A percentile compares a stretch with the other conserved stretches of the same genome.
These are phyloP conservation scores for Themeda triandra DNA, from an alignment of 176 grass and related monocot genomes.

Conservation along the genomic window DNA sequence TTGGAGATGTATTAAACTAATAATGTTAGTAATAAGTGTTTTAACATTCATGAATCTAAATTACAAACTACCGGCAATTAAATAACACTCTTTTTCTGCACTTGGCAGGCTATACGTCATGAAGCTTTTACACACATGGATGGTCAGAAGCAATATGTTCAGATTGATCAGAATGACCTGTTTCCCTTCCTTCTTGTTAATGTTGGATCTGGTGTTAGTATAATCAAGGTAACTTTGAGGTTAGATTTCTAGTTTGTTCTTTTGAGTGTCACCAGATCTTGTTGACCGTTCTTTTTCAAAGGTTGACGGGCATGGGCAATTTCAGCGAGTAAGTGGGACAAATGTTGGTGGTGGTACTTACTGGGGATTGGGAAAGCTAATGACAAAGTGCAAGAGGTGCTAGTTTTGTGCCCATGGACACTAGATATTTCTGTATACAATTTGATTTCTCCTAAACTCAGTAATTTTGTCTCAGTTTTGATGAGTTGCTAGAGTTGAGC, in stretches of 20 bases:
- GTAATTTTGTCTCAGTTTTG: conserved; percentile 70
- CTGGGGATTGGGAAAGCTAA: conserved; percentile 91
- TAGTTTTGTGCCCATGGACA: conserved; percentile 21
- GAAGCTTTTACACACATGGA: conserved; percentile 99
- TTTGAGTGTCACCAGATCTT: background rate
- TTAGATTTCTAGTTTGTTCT: conserved; percentile 8
- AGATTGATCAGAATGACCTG: conserved; percentile 93
- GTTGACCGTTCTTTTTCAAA: conserved; percentile 47
- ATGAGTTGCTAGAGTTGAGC: conserved; percentile 96
- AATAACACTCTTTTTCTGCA: conserved; percentile 9
- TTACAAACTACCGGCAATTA: background rate
- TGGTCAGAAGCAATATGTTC: conserved; percentile 89
- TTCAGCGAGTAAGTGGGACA: conserved; percentile 98
- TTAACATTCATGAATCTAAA: background rate
- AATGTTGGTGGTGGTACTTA: conserved; percentile 98
- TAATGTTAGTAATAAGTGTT: background rate
- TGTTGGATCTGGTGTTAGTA: conserved; percentile 97
- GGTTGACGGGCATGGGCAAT: conserved; percentile 95
- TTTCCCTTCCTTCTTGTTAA: conserved; percentile 99
- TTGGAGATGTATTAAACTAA: conserved; percentile 5
- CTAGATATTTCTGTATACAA: background rate
- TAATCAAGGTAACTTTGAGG: conserved; percentile 78
- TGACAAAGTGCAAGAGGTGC: conserved; percentile 97
- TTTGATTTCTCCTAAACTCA: conserved; percentile 17
- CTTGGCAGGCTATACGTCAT: conserved; percentile 83